These are phyloP conservation scores for Cystobasidium slooffiae DNA, from an alignment of 1,284 basidiomycete species.

Conservation along the genomic window DNA sequence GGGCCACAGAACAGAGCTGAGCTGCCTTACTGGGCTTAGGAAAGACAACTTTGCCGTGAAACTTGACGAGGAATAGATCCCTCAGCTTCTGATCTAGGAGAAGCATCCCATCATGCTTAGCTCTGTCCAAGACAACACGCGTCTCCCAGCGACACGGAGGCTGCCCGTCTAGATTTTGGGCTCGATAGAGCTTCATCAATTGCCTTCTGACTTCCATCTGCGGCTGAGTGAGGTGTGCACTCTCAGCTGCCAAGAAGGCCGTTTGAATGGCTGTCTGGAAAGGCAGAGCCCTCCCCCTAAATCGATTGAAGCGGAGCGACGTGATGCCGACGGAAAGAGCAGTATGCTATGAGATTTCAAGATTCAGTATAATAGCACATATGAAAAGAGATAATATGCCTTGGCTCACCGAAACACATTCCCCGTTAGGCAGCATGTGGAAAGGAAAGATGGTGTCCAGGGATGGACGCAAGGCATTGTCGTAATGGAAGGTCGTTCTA, in stretches of 20 bases:
- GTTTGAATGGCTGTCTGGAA: background rate
- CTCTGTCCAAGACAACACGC: background rate
- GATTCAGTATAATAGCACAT: background rate
- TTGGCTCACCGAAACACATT: background rate
- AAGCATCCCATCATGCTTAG: background rate
- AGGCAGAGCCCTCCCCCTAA: background rate
- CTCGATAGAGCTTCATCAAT: background rate
- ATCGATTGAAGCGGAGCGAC: background rate
- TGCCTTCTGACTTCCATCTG: background rate
- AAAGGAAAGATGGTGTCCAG: background rate
- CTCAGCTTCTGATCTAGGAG: background rate
- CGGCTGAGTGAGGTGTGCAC: background rate
- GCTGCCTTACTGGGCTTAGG: background rate
- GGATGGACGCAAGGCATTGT: background rate
- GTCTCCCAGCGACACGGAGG: background rate
- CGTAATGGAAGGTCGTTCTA: background rate
- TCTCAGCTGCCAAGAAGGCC: background rate
- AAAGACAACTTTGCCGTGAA: background rate
- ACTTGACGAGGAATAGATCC: background rate
- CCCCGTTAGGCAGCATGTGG: background rate
- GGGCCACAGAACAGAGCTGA: background rate
- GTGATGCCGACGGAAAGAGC: background rate
- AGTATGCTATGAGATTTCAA: background rate
- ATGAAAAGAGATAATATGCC: background rate
- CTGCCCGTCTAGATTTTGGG: background rate